Evolutionary conservation across 805 yeast genomes (phyloP).

Genomic region (Brettanomyces bruxellensis): DNA sequence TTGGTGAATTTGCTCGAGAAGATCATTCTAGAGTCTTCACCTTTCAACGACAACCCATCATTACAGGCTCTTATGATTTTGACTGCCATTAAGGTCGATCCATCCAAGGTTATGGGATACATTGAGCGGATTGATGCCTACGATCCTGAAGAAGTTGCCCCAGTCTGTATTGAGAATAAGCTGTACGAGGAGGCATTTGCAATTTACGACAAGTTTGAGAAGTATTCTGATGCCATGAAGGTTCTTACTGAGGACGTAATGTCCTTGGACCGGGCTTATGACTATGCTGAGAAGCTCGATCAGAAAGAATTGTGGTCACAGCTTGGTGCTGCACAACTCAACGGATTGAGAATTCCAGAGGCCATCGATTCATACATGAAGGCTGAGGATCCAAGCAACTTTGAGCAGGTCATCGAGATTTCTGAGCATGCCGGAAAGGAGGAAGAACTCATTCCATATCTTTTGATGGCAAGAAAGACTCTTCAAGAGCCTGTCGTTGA

Average conservation of each 20-base stretch:
- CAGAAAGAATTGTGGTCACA: slow-evolving; percentile 87
- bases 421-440: slow-evolving; percentile 94
- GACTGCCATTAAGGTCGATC: slow-evolving; percentile 94
- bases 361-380: slow-evolving; percentile 86
- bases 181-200: slow-evolving; percentile 91
- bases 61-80: slow-evolving; percentile 86
- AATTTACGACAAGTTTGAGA: slow-evolving; percentile 78
- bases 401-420: slow-evolving; percentile 84
- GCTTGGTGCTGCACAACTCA: slow-evolving; percentile 91
- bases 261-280: slow-evolving; percentile 92
- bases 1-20: slow-evolving; percentile 91
- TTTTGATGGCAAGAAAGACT: slow-evolving; percentile 85
- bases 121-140: slow-evolving; percentile 85
- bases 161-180: slow-evolving; percentile 81
- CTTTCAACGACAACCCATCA: slow-evolving; percentile 91
- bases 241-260: slow-evolving; percentile 88
- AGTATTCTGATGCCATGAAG: slow-evolving; percentile 69
- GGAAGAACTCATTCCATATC: slow-evolving; percentile 81
- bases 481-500: slow-evolving; percentile 89
- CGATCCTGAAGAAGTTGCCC: slow-evolving; percentile 91
- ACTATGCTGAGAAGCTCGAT: slow-evolving; percentile 85
- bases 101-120: slow-evolving; percentile 71
- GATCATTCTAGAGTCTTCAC: slow-evolving; percentile 94
- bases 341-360: slow-evolving; percentile 86
- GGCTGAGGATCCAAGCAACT: slow-evolving; percentile 88